These are phyloP conservation scores for Flaveria floridana DNA, from an alignment of 140 eudicot species.

Conservation along the genomic window DNA sequence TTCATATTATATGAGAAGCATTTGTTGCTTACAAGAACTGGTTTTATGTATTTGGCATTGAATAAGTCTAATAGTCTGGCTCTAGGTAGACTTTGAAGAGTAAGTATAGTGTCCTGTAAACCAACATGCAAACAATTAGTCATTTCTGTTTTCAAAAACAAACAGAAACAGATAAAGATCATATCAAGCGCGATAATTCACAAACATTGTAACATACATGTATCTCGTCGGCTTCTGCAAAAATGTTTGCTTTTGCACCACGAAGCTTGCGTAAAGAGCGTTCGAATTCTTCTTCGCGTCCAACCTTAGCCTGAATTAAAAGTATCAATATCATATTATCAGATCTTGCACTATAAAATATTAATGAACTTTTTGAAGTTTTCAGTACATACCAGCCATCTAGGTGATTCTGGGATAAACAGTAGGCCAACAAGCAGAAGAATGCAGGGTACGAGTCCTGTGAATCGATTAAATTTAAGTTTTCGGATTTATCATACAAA, in stretches of 20 bases:
- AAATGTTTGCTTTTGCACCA: slow-evolving; percentile 63
- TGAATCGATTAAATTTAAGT: slow-evolving; percentile 1
- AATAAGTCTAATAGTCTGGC: slow-evolving; percentile 51
- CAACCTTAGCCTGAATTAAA: slow-evolving; percentile 61
- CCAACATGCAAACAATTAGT: background rate
- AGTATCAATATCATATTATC: background rate
- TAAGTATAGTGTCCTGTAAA: slow-evolving; percentile 50
- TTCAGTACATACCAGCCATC: slow-evolving; percentile 69
- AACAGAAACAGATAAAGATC: background rate
- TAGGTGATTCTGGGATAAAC: slow-evolving; percentile 86
- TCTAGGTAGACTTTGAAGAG: slow-evolving; percentile 60
- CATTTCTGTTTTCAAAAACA: background rate
- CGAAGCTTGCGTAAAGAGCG: slow-evolving; percentile 60
- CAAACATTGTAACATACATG: slow-evolving; percentile 41
- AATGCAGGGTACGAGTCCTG: slow-evolving; percentile 67
- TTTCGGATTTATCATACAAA: background rate
- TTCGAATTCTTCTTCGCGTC: slow-evolving; percentile 54
- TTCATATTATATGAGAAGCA: background rate
- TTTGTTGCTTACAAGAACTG: slow-evolving; percentile 61
- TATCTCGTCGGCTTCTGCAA: slow-evolving; percentile 70
- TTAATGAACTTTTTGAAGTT: background rate
- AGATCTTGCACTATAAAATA: background rate
- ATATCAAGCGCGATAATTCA: background rate
- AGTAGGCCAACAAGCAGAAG: slow-evolving; percentile 59
- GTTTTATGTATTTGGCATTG: slow-evolving; percentile 49